Evolutionary conservation across 2,329 filamentous ascomycete species (phyloP), one percentile per base, ranked within the genome.

Genomic region (Talaromyces atroroseus): DNA sequence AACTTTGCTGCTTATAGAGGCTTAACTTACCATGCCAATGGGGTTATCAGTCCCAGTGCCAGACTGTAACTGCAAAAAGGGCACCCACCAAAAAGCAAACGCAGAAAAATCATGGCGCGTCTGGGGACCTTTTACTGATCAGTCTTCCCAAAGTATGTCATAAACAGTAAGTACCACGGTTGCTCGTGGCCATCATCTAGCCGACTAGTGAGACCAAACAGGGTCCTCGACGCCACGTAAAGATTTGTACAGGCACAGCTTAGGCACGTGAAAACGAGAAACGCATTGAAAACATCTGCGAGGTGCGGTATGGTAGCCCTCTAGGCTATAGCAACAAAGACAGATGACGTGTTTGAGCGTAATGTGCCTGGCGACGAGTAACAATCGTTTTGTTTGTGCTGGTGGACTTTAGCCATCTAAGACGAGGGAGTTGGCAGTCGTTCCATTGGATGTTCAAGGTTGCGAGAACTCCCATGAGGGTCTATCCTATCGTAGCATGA

Each of bases 31-130:
- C 34, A 54, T 59, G 48, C 46, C 59, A 49, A 61, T 62, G 24
- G 58, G 58, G n/a, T 45, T 59, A 47, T 51, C 59, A 6, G 29
- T 54, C 4, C 47, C 32, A 5, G 56, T 58, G 20, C 56, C 56
- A 50, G 45, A 34, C 18, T 51, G 21, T 12, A 76, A 64, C 49
- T 74, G 71, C 20, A 76, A 57, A 48, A 76, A 76, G 2, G 74
- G 74, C 10, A 76, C 68, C 74, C 74, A 76, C 53, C 66, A 64
- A 51, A 76, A 75, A 21, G 51, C 46, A n/a, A 73, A 49, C 1
- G 71, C 67, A 1, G 74, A 75, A 74, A 62, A 7, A 74, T 60
- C 60, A 76, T 68, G 1, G 74, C 72, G 1, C 71, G 64, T 49
- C 73, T 64, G 0, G 74, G 73, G 7, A 76, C 72, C 6, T 61